Percentiles rank a stretch among this genome's conserved stretches.
These are phyloP conservation scores for Grosmannia huntii DNA, from an alignment of 2,329 filamentous ascomycete species.

Conservation along the genomic window DNA sequence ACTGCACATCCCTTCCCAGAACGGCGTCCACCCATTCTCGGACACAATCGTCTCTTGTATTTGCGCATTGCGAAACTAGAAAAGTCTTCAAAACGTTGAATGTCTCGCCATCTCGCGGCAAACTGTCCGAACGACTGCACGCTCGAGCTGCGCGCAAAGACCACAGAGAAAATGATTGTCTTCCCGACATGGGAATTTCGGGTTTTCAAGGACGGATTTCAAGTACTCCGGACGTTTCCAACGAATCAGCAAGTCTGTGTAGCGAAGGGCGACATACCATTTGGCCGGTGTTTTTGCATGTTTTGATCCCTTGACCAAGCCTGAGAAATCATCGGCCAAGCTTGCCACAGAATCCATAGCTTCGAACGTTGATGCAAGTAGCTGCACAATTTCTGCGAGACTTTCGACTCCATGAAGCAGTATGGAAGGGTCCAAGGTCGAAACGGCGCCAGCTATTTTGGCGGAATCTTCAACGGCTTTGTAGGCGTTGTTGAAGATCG, in stretches of 20 bases:
- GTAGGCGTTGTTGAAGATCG: not conserved
- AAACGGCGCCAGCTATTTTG: not conserved
- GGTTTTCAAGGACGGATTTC: not conserved
- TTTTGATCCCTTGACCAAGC: not conserved
- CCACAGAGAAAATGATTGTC: not conserved
- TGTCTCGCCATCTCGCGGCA: not conserved
- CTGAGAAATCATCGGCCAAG: not conserved
- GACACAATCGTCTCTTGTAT: not conserved
- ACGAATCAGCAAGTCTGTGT: not conserved
- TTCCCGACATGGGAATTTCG: not conserved
- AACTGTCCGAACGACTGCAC: not conserved
- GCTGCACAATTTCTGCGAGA: not conserved
- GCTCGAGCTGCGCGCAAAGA: not conserved
- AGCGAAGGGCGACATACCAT: not conserved
- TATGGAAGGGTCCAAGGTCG: not conserved
- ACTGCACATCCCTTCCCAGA: not conserved
- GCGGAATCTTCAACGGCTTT: not conserved
- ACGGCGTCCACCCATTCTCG: not conserved
- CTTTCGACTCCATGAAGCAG: not conserved
- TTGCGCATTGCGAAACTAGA: not conserved
- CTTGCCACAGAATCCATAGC: not conserved
- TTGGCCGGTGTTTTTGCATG: not conserved
- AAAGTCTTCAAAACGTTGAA: not conserved
- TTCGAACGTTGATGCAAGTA: not conserved
- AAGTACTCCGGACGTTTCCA: not conserved